Conservation (phyloP, 768 basidiomycete genomes). For the Tylopilus sp. region DNA sequence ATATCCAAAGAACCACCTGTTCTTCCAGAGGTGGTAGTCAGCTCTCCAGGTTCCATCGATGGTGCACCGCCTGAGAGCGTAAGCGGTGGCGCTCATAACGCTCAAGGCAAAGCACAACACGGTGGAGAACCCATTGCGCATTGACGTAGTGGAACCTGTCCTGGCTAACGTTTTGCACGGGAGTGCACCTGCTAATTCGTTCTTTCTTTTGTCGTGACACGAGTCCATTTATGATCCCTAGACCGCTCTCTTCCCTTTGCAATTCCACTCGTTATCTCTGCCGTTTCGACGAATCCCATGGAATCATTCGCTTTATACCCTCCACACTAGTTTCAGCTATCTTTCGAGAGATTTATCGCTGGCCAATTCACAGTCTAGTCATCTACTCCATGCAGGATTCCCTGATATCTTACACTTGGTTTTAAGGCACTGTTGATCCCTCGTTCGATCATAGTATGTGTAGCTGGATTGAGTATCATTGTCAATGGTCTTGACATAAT, state of each 20-base stretch:
- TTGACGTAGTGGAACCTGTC: conserved; percentile 3
- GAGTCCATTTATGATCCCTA: conserved; percentile 2
- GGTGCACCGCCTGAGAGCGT: conserved; percentile 20
- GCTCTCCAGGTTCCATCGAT: conserved; percentile 32
- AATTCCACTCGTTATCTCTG: conserved; percentile 17
- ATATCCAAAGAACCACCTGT: conserved; percentile 31
- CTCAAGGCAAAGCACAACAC: conserved; percentile 20
- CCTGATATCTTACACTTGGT: conserved; percentile 5
- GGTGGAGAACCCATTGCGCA: conserved; percentile 20
- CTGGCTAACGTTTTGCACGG: neutral
- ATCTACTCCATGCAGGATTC: neutral
- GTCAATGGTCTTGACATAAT: no score
- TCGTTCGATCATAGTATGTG: neutral
- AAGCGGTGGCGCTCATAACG: conserved; percentile 10
- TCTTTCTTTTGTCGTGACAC: neutral
- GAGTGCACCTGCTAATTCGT: neutral
- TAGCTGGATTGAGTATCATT: neutral
- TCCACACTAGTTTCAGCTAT: neutral
- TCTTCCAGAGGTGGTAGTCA: conserved; percentile 34
- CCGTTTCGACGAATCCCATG: neutral
- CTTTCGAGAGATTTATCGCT: neutral
- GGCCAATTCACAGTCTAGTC: neutral
- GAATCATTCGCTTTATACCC: conserved; percentile 10
- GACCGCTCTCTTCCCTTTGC: neutral
- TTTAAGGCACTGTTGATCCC: neutral